Evolutionary conservation across 2,329 filamentous ascomycete species (phyloP).

Genomic region (Claviceps sp.): DNA sequence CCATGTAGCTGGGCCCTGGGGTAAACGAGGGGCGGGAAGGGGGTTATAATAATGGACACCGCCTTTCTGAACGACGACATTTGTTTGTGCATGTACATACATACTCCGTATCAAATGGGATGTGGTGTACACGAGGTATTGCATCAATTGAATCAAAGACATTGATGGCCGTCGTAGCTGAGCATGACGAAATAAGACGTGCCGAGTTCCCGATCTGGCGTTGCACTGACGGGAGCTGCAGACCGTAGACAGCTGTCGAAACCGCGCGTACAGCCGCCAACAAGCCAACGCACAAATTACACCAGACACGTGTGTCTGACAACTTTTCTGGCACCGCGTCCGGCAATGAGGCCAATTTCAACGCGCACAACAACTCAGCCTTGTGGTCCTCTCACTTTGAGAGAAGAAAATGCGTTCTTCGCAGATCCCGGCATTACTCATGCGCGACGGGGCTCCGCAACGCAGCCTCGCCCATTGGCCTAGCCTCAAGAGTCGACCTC

Average conservation of each 20-base stretch:
- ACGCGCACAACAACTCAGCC: not conserved
- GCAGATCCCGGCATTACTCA: not conserved
- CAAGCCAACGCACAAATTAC: too few relatives aligned
- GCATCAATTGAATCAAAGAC: too few relatives aligned
- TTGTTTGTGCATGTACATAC: not conserved
- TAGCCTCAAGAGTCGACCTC: not conserved
- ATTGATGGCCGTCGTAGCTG: not conserved
- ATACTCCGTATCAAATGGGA: not conserved
- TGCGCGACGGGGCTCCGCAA: not conserved
- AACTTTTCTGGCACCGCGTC: too few relatives aligned
- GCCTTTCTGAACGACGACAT: not conserved
- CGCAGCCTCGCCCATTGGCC: not conserved
- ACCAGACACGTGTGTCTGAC: too few relatives aligned
- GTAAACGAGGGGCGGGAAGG: not conserved
- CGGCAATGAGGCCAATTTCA: too few relatives aligned
- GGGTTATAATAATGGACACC: not conserved
- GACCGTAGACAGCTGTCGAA: not conserved
- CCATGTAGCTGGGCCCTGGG: too few relatives aligned
- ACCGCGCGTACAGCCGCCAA: too few relatives aligned
- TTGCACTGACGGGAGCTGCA: not conserved
- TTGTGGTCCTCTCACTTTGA: not conserved
- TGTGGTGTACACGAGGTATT: not conserved
- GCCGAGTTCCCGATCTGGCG: conserved; percentile 2
- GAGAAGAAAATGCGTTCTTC: not conserved
- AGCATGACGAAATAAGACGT: not conserved